Base-by-base conservation (phyloP, 805 yeast genomes). In the Brettanomyces sp. region DNA sequence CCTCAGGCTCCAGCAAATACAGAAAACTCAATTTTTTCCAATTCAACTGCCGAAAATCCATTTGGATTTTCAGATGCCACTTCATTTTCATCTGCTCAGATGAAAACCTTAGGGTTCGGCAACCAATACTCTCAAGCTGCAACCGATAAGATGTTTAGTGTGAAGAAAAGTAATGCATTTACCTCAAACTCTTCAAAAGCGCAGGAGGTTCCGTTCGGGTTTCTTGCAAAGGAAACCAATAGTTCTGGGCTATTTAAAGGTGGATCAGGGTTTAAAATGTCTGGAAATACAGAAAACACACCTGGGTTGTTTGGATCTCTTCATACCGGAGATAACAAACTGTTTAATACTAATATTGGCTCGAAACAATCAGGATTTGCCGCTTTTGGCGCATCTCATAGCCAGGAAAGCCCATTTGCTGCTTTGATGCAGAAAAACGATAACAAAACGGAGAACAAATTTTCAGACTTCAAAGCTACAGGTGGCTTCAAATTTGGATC, bases 1-100 rank as follows among this genome's bases (percentile, higher is more conserved):
- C n/a, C 32, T 28, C 9, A 35, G 14, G 43, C 33, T 5, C 21
- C 46, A 30, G 14, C 46, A 14, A 23, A 24, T 38, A 25, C 36
- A 11, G 37, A 6, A 12, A 33, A 42, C 4, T 9, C 22, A 13
- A 32, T 33, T 18, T 42, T 42, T 18, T 6, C 24, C 28, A 22
- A 23, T 18, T 37, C 33, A 13, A 13, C 6, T 9, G 21, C 33
- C 39, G 47, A 22, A 33, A 47, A 44, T 34, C 48, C 47, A 40
- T 41, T 45, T 45, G 47, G 44, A 13, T 40, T 36, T 3, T 11
- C 44, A 18, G 18, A 30, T 9, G 23, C 23, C 11, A 18, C 21
- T 13, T 21, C 53, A 12, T 42, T 43, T 36, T 46, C 45, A 13
- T 30, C 18, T 21, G 33, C n/a, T 14, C 9, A 11, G 3, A 9